These are phyloP conservation scores for Lipomyces kockii DNA, from an alignment of 805 yeast species.

Conservation along the genomic window DNA sequence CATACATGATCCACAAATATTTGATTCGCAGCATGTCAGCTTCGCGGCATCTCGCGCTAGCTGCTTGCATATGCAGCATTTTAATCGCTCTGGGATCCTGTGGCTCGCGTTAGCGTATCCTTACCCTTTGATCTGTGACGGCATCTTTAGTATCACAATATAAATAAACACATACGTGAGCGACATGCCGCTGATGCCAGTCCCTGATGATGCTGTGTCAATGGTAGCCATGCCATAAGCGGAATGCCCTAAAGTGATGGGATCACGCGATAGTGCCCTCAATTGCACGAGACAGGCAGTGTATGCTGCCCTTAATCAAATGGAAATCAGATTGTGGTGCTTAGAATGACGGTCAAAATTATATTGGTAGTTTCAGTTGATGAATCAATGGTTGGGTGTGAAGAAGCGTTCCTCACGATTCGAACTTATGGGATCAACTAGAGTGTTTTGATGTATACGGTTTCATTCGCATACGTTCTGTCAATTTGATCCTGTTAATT, in stretches of 20 bases:
- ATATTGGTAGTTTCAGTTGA: background rate
- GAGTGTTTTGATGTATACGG: background rate
- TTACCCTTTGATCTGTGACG: background rate
- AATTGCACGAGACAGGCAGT: background rate
- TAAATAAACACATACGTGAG: background rate
- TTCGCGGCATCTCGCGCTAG: slow-evolving; percentile 32
- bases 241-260: background rate
- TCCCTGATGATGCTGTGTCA: background rate
- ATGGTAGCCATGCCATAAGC: slow-evolving; percentile 15
- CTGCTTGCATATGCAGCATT: slow-evolving; percentile 27
- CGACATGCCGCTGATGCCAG: background rate
- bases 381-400: background rate
- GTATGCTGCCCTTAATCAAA: background rate
- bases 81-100: slow-evolving; percentile 34
- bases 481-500: background rate
- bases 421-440: background rate
- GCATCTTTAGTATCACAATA: background rate
- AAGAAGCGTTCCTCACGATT: background rate
- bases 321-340: background rate
- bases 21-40: slow-evolving; percentile 30
- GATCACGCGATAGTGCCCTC: background rate
- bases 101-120: background rate
- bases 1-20: slow-evolving; percentile 34
- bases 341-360: background rate
- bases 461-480: background rate